Conservation (phyloP, 768 basidiomycete genomes). For the Amanita polypyramis region DNA sequence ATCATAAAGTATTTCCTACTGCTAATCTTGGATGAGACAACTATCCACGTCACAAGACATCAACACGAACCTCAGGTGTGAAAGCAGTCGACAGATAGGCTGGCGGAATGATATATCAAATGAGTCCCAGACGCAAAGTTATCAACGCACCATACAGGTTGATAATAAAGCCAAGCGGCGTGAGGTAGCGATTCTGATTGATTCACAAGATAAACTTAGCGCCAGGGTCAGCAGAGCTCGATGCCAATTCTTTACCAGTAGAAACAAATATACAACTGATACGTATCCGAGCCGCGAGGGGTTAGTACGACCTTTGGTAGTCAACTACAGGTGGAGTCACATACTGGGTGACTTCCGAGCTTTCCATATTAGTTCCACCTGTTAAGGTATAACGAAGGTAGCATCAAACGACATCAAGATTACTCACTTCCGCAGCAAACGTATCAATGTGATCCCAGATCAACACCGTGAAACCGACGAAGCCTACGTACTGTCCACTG, state of each 20-base stretch:
- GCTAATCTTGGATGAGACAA: neutral
- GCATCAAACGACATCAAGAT: neutral
- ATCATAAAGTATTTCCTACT: neutral
- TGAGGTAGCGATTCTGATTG: conserved; percentile 51
- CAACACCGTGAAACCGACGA: conserved; percentile 39
- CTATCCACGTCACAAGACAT: neutral
- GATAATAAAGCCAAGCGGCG: conserved; percentile 50
- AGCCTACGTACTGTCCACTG: conserved; percentile 34
- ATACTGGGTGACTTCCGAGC: neutral
- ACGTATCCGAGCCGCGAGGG: too few relatives aligned
- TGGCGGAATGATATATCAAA: conserved; percentile 10
- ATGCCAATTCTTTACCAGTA: conserved; percentile 24
- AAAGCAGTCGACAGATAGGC: conserved; percentile 33
- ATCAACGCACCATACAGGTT: conserved; percentile 33
- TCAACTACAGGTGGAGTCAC: neutral
- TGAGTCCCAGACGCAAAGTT: neutral
- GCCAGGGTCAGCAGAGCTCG: neutral
- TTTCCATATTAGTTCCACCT: too few relatives aligned
- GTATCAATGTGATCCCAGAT: conserved; percentile 50
- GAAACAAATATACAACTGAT: conserved; percentile 32
- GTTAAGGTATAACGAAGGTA: too few relatives aligned
- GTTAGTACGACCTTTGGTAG: too few relatives aligned
- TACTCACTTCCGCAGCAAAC: conserved; percentile 32
- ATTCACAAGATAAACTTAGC: neutral
- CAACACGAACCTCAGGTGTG: conserved; percentile 23